Evolutionary conservation across 2,329 filamentous ascomycete genomes (phyloP).

Genomic region (Coniella vitis): DNA sequence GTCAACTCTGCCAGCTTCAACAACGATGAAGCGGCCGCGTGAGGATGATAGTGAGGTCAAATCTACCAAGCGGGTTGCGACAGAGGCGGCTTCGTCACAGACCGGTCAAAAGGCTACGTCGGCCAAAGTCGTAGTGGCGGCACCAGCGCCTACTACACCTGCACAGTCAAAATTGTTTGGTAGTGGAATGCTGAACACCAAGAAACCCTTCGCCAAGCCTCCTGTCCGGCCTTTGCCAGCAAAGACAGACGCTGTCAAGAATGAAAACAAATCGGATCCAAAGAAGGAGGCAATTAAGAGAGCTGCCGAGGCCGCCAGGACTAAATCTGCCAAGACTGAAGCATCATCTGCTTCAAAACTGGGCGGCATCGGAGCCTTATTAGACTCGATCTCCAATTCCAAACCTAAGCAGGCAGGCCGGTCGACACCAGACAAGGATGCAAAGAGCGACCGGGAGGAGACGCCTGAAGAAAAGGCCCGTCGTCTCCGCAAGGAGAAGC

Average conservation of each 20-base stretch:
- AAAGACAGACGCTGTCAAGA: slow-evolving; percentile 24
- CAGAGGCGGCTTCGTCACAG: slow-evolving; percentile 23
- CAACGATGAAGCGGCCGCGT: slow-evolving; percentile 27
- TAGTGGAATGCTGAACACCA: slow-evolving; percentile 12
- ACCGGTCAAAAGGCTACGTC: slow-evolving; percentile 14
- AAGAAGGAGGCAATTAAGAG: slow-evolving; percentile 31
- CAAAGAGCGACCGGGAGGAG: slow-evolving; percentile 33
- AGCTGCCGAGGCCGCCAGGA: slow-evolving; percentile 12
- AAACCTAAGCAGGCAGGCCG: slow-evolving; percentile 35
- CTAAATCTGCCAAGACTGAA: slow-evolving; percentile 28
- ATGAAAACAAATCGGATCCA: slow-evolving; percentile 16
- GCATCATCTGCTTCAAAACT: slow-evolving; percentile 23
- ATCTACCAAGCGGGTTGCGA: slow-evolving; percentile 31
- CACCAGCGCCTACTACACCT: slow-evolving; percentile 2
- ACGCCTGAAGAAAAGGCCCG: slow-evolving; percentile 61
- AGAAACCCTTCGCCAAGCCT: slow-evolving; percentile 23
- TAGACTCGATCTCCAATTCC: slow-evolving; percentile 37
- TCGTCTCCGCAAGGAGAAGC: slow-evolving; percentile 64
- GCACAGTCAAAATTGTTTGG: slow-evolving; percentile 13
- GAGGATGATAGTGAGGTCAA: slow-evolving; percentile 34
- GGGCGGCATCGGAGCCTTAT: slow-evolving; percentile 40
- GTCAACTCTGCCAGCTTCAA: slow-evolving; percentile 17
- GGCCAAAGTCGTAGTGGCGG: slow-evolving; percentile 9
- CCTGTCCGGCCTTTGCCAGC: slow-evolving; percentile 23
- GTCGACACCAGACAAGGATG: slow-evolving; percentile 15